These are phyloP conservation scores for Keqinozyma sinolaborantium DNA, from an alignment of 1,139 yeast genomes.

Conservation along the genomic window DNA sequence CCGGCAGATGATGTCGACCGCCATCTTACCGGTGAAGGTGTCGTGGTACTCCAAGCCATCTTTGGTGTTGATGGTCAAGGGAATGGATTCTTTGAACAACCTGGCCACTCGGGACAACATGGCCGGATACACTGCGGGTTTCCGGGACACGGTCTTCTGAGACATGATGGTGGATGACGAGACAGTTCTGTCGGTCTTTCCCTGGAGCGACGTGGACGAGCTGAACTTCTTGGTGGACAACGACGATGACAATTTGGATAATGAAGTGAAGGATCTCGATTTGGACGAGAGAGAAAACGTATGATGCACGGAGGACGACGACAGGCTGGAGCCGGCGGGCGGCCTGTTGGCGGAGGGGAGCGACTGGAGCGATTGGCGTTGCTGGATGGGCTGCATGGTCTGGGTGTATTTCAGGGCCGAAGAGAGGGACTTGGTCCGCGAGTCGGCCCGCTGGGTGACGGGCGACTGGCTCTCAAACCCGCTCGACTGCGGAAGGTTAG, in stretches of 20 bases:
- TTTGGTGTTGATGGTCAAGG: conserved; percentile 76
- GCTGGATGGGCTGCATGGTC: conserved; percentile 12
- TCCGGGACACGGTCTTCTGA: conserved; percentile 41
- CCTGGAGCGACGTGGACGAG: conserved; percentile 32
- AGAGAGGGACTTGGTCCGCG: conserved; percentile 21
- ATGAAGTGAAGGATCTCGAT: conserved; percentile 42
- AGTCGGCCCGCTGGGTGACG: conserved; percentile 12
- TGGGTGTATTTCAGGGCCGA: conserved; percentile 15
- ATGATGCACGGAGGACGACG: conserved; percentile 22
- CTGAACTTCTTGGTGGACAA: conserved; percentile 40
- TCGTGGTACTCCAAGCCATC: conserved; percentile 95
- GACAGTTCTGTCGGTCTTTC: conserved; percentile 26
- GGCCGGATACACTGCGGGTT: conserved; percentile 84
- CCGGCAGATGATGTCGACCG: conserved; percentile 83
- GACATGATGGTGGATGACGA: conserved; percentile 28
- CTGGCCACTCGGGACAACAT: conserved; percentile 80
- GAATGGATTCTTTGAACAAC: conserved; percentile 68
- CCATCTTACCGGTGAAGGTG: conserved; percentile 91
- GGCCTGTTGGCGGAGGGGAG: conserved; percentile 6
- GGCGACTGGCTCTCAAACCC: conserved; percentile 8
- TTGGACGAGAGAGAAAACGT: conserved; percentile 40
- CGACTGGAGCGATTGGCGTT: conserved; percentile 11
- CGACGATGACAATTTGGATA: conserved; percentile 36
- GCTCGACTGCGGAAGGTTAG: conserved; percentile 13
- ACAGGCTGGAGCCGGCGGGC: conserved; percentile 7